phyloP scores from a whole-genome alignment of 164 flowering plant species.

The Tetracentron sinense region DNA sequence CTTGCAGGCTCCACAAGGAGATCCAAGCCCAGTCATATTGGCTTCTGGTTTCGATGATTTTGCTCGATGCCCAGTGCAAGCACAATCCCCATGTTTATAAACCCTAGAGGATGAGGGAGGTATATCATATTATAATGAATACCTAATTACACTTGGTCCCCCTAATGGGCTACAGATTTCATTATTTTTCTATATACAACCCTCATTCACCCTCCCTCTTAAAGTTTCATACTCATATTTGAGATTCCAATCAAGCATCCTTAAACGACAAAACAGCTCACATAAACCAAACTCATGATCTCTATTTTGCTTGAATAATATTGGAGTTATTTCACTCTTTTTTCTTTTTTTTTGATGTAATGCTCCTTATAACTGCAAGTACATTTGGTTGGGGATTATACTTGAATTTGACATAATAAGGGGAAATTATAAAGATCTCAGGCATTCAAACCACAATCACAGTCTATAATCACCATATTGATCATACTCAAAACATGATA shows the following conservation, averaged over 20 bases:
- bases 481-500: no score
- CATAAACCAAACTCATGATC: no score
- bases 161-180: conserved; percentile 62
- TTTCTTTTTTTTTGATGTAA: neutral
- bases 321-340: conserved; percentile 4
- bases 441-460: neutral
- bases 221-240: conserved; percentile 28
- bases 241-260: conserved; percentile 40
- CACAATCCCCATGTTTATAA: conserved; percentile 39
- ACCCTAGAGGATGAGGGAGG: conserved; percentile 35
- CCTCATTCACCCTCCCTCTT: conserved; percentile 24
- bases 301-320: no score
- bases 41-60: conserved; percentile 5
- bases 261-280: conserved; percentile 41
- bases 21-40: conserved; percentile 68
- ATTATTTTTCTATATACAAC: conserved; percentile 30
- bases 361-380: neutral
- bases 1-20: conserved; percentile 20
- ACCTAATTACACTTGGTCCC: conserved; percentile 45
- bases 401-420: neutral
- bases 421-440: neutral
- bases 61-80: conserved; percentile 18
- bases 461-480: neutral
- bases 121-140: conserved; percentile 35
- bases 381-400: conserved; percentile 8